A percentile compares a stretch with the other conserved stretches of the same genome.
Evolutionary conservation across 2,329 filamentous ascomycete species (phyloP).

Genomic region (Rosellinia necatrix): DNA sequence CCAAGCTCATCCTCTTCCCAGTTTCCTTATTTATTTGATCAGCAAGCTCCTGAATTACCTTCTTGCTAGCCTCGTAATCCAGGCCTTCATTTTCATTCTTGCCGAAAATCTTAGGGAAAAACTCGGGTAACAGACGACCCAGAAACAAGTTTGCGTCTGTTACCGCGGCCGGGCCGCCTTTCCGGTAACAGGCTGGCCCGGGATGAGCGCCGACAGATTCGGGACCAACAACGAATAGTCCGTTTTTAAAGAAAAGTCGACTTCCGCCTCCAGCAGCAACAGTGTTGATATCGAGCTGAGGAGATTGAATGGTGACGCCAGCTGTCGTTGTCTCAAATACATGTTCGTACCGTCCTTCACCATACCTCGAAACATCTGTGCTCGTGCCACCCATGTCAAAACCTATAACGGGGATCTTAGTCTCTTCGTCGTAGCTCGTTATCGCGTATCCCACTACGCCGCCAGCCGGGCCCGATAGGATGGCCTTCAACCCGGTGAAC

Average conservation of each 20-base stretch:
- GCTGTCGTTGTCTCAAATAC: slow-evolving; percentile 94
- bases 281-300: slow-evolving; percentile 92
- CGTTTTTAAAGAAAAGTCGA: slow-evolving; percentile 83
- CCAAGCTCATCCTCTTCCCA: slow-evolving; percentile 71
- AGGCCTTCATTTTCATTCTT: slow-evolving; percentile 83
- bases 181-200: slow-evolving; percentile 88
- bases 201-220: slow-evolving; percentile 89
- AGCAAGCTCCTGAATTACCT: slow-evolving; percentile 75
- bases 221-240: slow-evolving; percentile 87
- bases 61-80: slow-evolving; percentile 75
- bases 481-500: slow-evolving; percentile 84
- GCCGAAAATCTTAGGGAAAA: slow-evolving; percentile 95
- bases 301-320: slow-evolving; percentile 91
- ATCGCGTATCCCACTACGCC: slow-evolving; percentile 92
- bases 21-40: slow-evolving; percentile 79
- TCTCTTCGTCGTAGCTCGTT: slow-evolving; percentile 84
- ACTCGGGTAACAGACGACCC: slow-evolving; percentile 82
- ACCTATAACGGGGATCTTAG: slow-evolving; percentile 84
- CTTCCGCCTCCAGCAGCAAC: slow-evolving; percentile 90
- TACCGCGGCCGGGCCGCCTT: slow-evolving; percentile 87
- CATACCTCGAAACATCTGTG: slow-evolving; percentile 88
- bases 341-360: slow-evolving; percentile 84
- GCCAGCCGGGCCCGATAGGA: slow-evolving; percentile 88
- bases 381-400: slow-evolving; percentile 93
- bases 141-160: slow-evolving; percentile 90